Base-by-base conservation (phyloP, 306 rosid species). In the Medicago ruthenica region DNA sequence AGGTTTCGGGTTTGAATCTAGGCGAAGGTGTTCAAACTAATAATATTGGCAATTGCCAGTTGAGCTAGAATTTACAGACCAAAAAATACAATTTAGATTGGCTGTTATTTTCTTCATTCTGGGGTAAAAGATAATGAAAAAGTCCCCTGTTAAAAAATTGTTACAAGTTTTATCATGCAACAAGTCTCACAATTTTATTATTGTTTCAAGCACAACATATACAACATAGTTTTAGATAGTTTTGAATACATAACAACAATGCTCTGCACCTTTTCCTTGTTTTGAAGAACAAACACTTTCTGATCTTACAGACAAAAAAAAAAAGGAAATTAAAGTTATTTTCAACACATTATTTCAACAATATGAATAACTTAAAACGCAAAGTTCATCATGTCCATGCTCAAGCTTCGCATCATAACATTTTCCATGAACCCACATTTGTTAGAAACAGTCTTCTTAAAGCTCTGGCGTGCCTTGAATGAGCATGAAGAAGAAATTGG, bases 371-470 rank as follows among this genome's bases (percentile, higher is more conserved):
- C 16, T 83, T 67, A 91, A 36, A 86, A 89, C 6, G 91, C 88
- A 67, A 89, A 89, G 88, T 89, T 92, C 88, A 92, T 76, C 92
- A 92, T 79, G 75, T 89, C 91, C 83, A 85, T 81, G 87, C 91
- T 92, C 85, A 92, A 84, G 89, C 93, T 92, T 78, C 89, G 91
- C 97, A 92, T 92, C 97, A 92, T 89, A n/a, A 85, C 82, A 66
- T 81, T 86, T 81, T 89, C 96, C 93, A 89, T 88, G 89, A 92
- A 86, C 34, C 93, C 90, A 47, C 96, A 92, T 7, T 73, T 77
- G 79, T 59, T 54, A 12, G 90, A 79, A 45, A 45, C 51, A 50
- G 91, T 75, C 85, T 78, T 89, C 82, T 83, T 86, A 76, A 88
- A 86, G 79, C 80, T 88, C 13, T 74, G 75, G 11, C 62, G 50